Percentiles rank a stretch among this genome's conserved stretches.
phyloP scores from a whole-genome alignment of 306 rosid species.

The Fagus sylvatica region DNA sequence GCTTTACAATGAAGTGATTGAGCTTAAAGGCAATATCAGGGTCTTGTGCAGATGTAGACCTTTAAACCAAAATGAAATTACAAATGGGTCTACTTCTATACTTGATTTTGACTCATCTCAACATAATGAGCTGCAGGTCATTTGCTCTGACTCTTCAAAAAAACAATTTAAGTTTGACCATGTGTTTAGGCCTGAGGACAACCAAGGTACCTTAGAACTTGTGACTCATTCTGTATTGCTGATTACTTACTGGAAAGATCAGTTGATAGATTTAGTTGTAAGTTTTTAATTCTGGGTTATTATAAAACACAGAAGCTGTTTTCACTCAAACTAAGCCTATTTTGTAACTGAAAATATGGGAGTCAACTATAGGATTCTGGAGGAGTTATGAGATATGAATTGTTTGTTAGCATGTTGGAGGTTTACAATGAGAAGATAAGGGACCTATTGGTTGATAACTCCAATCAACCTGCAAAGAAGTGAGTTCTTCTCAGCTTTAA shows the following conservation, averaged over 20 bases:
- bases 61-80: conserved; percentile 56
- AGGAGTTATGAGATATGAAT: conserved; percentile 75
- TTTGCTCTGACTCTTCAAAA: conserved; percentile 79
- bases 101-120: conserved; percentile 68
- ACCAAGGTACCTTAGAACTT: conserved; percentile 63
- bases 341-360: conserved; percentile 77
- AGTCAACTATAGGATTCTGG: conserved; percentile 89
- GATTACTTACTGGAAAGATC: neutral
- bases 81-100: conserved; percentile 53
- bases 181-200: conserved; percentile 75
- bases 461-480: conserved; percentile 76
- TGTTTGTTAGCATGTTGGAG: conserved; percentile 93
- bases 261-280: neutral
- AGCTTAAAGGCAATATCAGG: conserved; percentile 87
- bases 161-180: conserved; percentile 89
- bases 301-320: conserved; percentile 63
- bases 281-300: conserved; percentile 14
- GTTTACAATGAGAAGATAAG: conserved; percentile 92
- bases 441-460: conserved; percentile 82
- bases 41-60: conserved; percentile 98
- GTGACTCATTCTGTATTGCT: conserved; percentile 1
- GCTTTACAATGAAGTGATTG: conserved; percentile 88
- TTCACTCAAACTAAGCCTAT: conserved; percentile 80
- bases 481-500: conserved; percentile 41
- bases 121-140: conserved; percentile 80